These are phyloP conservation scores for Emmonsiellopsis sp. DNA, from an alignment of 2,329 filamentous ascomycete species.

Conservation along the genomic window DNA sequence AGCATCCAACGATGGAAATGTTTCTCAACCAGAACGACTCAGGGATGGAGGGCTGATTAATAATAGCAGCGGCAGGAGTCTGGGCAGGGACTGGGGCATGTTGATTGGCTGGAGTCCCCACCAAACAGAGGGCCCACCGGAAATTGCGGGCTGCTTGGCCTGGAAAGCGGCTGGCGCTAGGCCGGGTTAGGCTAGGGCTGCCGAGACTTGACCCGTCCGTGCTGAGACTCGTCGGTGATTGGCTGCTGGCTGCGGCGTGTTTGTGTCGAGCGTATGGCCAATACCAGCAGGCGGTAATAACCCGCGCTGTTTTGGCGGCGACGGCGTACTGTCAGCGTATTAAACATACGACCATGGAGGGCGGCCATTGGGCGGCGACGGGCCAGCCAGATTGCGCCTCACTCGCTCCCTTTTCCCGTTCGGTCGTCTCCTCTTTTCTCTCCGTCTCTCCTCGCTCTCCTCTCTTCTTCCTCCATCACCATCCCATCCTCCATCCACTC, in stretches of 20 bases:
- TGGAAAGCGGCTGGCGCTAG: not conserved
- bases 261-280: not conserved
- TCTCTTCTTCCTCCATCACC: conserved; percentile 4
- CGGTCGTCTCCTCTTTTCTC: conserved; percentile 6
- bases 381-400: not conserved
- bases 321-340: not conserved
- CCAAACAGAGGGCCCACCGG: not conserved
- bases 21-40: no score
- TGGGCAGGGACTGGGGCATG: not conserved
- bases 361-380: not conserved
- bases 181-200: no score
- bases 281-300: not conserved
- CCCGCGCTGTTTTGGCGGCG: not conserved
- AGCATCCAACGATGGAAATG: no score
- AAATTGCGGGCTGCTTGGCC: not conserved
- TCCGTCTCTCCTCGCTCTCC: not conserved
- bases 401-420: conserved; percentile 4
- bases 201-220: no score
- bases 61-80: no score
- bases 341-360: not conserved
- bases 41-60: no score
- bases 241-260: not conserved
- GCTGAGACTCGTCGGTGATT: not conserved
- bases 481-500: conserved; percentile 10
- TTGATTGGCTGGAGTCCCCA: not conserved